Evolutionary conservation across 495 filamentous ascomycete genomes (phyloP), one percentile per base, ranked within the genome.

Genomic region (Annulohypoxylon stygium): DNA sequence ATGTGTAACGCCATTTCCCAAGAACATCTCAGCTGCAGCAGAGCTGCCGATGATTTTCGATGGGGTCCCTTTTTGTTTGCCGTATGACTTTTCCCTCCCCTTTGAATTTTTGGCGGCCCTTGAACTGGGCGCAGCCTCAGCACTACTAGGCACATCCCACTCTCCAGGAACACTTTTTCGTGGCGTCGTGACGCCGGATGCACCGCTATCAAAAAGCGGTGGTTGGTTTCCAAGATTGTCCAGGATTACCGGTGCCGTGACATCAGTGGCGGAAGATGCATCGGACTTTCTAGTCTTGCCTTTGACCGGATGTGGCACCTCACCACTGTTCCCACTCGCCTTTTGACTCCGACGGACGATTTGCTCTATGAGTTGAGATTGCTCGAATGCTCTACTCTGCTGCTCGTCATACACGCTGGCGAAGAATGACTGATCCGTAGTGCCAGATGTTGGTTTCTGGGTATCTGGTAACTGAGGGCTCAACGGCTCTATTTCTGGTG

Each of bases 121-220:
- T 8, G 57, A 20, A 30, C 23, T 18, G 16, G 45, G 14, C 11
- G 18, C 43, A 51, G 23, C 61, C 14, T 70, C 77, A 9, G 73
- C 59, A 26, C 77, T 79, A 59, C 77, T 79, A 20, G 77, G 75
- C 14, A 79, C 67, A 30, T 79, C 77, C 77, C 77, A 79, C 43
- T 71, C 77, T 11, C 67, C 64, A 4, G 55, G 64, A 14, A 30
- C 30, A 37, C 67, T 76, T 59, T 75, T 77, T 34, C 66, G 66
- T 5, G 71, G 76, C 9, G 75, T 79, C 25, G 75, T 77, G 8
- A 77, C 23, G 9, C 60, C 16, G 5, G 75, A 64, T 7, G 59
- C 67, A 45, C 57, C 70, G 11, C 75, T 75, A 36, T 61, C 70
- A 2, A 70, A 57, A 20, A 74, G 67, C 2, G 48, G 61, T 12